These are phyloP conservation scores for Lecanicillium sp. DNA, from an alignment of 2,329 filamentous ascomycete species.

Conservation along the genomic window DNA sequence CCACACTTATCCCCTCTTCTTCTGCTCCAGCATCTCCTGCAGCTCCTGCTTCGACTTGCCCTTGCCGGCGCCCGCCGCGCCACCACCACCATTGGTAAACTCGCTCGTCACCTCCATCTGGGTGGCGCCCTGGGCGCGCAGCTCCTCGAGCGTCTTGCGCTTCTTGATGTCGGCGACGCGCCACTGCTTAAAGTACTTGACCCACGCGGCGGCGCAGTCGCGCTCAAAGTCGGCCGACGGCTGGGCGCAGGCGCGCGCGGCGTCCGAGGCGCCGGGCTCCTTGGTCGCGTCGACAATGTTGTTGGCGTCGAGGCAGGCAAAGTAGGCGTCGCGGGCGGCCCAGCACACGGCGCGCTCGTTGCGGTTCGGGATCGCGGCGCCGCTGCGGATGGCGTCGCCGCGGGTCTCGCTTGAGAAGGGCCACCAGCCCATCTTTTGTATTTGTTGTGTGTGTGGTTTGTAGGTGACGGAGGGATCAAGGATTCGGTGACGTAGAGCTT, in stretches of 20 bases:
- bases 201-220: conserved; percentile 88
- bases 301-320: conserved; percentile 75
- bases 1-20: conserved; percentile 19
- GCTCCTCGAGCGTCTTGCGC: conserved; percentile 66
- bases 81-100: conserved; percentile 25
- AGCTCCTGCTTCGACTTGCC: conserved; percentile 27
- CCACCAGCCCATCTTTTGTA: conserved; percentile 34
- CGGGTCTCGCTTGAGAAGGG: conserved; percentile 40
- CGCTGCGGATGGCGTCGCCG: conserved; percentile 47
- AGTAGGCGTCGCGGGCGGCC: conserved; percentile 83
- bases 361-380: conserved; percentile 72
- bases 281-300: conserved; percentile 63
- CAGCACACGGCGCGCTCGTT: conserved; percentile 78
- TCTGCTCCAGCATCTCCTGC: conserved; percentile 28
- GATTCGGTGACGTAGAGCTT: not conserved
- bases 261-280: conserved; percentile 29
- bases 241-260: conserved; percentile 29
- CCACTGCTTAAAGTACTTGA: conserved; percentile 97
- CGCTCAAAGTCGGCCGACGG: conserved; percentile 59
- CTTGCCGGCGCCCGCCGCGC: conserved; percentile 17
- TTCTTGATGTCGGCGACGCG: conserved; percentile 88
- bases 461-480: not conserved
- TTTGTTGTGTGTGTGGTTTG: conserved; percentile 3
- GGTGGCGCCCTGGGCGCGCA: conserved; percentile 65
- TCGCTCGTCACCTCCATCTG: conserved; percentile 40